Conservation (phyloP, 176 grass and related monocot genomes). For the Lolium rigidum region DNA sequence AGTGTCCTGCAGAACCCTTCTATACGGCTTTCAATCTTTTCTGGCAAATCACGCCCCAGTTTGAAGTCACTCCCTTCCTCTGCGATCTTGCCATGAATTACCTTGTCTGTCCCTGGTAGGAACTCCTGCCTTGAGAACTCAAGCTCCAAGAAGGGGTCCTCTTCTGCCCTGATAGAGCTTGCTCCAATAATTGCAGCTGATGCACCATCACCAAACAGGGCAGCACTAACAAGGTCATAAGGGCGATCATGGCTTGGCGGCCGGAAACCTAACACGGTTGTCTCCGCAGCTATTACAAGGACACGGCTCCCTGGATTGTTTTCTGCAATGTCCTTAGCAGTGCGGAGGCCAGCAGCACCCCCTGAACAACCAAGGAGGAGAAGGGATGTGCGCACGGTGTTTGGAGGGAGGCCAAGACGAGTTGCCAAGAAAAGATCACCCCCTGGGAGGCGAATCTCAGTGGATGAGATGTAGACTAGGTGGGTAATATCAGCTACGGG, state of each 20-base stretch:
- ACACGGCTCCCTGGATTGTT: constrained; percentile 86
- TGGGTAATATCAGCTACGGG: constrained; percentile 75
- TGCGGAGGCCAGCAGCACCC: constrained; percentile 75
- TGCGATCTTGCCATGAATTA: constrained; percentile 72
- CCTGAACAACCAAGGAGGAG: constrained; percentile 85
- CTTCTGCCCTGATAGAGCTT: constrained; percentile 56
- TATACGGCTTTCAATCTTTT: constrained; percentile 70
- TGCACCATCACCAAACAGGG: constrained; percentile 87
- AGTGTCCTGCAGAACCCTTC: constrained; percentile 80
- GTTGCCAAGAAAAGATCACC: constrained; percentile 81
- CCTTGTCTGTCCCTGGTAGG: constrained; percentile 74
- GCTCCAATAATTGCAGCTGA: constrained; percentile 76
- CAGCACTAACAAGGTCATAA: constrained; percentile 84
- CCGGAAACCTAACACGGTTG: constrained; percentile 81
- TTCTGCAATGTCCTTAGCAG: constrained; percentile 95
- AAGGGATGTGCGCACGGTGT: constrained; percentile 69
- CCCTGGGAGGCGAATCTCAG: constrained; percentile 80
- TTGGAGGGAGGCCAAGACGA: constrained; percentile 62
- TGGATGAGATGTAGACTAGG: constrained; percentile 89
- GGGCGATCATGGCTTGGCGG: constrained; percentile 81
- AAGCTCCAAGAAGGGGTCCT: constrained; percentile 79
- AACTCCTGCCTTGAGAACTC: constrained; percentile 75
- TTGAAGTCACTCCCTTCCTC: constrained; percentile 92
- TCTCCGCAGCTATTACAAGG: constrained; percentile 79
- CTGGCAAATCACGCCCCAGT: constrained; percentile 76